Evolutionary conservation across 2,329 filamentous ascomycete genomes (phyloP), one percentile per base, ranked within the genome.

Genomic region (Alternaria sp.): DNA sequence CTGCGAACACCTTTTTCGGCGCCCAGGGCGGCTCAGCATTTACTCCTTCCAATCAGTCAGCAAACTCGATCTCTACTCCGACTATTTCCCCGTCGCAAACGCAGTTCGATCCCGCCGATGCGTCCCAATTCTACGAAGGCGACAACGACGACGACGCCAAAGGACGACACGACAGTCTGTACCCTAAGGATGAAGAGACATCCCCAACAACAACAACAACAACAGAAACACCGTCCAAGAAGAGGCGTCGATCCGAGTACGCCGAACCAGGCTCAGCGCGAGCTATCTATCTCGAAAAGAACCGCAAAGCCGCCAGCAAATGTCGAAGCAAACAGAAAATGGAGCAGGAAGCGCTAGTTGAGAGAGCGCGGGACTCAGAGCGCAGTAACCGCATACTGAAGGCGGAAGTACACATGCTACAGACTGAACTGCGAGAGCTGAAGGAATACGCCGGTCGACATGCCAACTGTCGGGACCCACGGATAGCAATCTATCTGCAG

Each of bases 221-320:
- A 8, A n/a, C 26, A n/a, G 28, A 32, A 32, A 6, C 55, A 26
- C 58, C 55, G 8, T 15, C 58, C 3, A 30, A 56, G 8, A 12
- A 40, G 36, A 40, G 36, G 36, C 36, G 36, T 40, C 30, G 5
- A 59, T 66, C 19, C 62, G 71, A 69, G 11, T 66, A 67, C 23
- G 69, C 67, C 4, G 74, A 72, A 25, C 68, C 72, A 1, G 71
- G 70, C 7, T 74, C 75, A 8, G 74, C 72, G 30, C 66, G 76
- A 13, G 74, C 71, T 7, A 61, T 73, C n/a, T 77, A 77, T 68
- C 83, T 92, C 0, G 88, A 91, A 76, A 86, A 90, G 59, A 93
- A 93, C 75, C 85, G 90, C 7, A 80, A 90, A 7, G 91, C 91
- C 0, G 91, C 91, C 1, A 90, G 87, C 72, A 92, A 92, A 72